Evolutionary conservation across 768 basidiomycete species (phyloP), one percentile per base, ranked within the genome.

Genomic region (Russula compacta): DNA sequence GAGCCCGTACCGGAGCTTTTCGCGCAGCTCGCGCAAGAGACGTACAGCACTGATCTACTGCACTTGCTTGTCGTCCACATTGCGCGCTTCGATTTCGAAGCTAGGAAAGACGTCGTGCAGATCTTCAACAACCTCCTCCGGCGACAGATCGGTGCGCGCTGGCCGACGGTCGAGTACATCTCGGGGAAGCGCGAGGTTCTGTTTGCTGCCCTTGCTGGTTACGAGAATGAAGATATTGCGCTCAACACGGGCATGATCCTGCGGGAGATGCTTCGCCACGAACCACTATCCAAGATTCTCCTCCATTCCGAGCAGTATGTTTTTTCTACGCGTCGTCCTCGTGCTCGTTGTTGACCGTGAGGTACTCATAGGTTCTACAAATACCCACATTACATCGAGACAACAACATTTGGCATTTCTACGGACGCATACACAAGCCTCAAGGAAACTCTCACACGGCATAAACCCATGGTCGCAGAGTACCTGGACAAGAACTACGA

Each of bases 401-500:
- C 89, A 33, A 95, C 95, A 4, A 97, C 95, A 19, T 99, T 99
- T 70, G 95, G 97, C 8, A 92, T 98, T 63, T 98, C 95, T 0
- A 98, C 95, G 66, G 97, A 98, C 71, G 95, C 95, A 4, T 97
- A 97, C 68, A 90, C 92, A 15, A 98, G 97, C 72, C 81, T 98
- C 72, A 98, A 98, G 80, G 97, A 98, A 75, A 95, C 92, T 5
- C 78, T 99, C 40, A 98, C 97, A 29, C 82, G 92, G 64, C 97
- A 99, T 73, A 99, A 98, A 72, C 83, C 92, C 6, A 98, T 99
- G 92, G 97, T 98, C 0, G 95, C 95, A 0, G 87, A 91, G 63
- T 99, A 94, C 71, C 80, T 99, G 7, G 97, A 98, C 72, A 89
- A 87, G 79, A 93, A 98, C 72, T 99, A 98, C 71, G 97, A 99